These are phyloP conservation scores for Termitomyces sp. DNA, from an alignment of 768 basidiomycete genomes.

Conservation along the genomic window DNA sequence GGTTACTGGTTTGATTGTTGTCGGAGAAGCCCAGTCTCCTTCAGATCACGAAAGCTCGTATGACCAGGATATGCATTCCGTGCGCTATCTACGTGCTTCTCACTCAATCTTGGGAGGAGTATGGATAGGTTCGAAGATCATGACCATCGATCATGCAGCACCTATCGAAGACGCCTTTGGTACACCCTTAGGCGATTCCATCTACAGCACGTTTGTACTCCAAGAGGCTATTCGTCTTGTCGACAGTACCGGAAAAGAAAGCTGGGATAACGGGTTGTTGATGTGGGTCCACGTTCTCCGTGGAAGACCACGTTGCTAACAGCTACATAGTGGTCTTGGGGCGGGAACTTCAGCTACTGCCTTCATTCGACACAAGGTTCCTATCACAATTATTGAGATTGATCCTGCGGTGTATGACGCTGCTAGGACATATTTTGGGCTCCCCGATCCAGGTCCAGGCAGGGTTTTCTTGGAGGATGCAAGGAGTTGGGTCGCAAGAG, in stretches of 20 bases:
- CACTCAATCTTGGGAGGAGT: slow-evolving; percentile 70
- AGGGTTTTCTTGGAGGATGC: slow-evolving; percentile 78
- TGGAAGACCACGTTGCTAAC: slow-evolving; percentile 7
- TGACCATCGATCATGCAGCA: slow-evolving; percentile 33
- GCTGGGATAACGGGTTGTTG: slow-evolving; percentile 52
- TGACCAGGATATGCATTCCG: slow-evolving; percentile 37
- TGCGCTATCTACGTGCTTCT: slow-evolving; percentile 57
- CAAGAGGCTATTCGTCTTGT: slow-evolving; percentile 83
- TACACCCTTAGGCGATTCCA: slow-evolving; percentile 62
- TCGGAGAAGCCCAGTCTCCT: slow-evolving; percentile 62
- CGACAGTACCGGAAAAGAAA: slow-evolving; percentile 35
- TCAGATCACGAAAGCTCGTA: slow-evolving; percentile 21
- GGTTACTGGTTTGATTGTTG: slow-evolving; percentile 76
- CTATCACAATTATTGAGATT: slow-evolving; percentile 86
- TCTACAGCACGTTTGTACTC: slow-evolving; percentile 79
- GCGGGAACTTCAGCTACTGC: slow-evolving; percentile 76
- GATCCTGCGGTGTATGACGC: slow-evolving; percentile 88
- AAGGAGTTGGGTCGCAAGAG: slow-evolving; percentile 55
- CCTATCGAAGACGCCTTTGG: slow-evolving; percentile 48
- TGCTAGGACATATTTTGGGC: slow-evolving; percentile 72
- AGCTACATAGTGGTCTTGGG: slow-evolving; percentile 70
- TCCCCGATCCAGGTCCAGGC: slow-evolving; percentile 56
- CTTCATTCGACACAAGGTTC: slow-evolving; percentile 62
- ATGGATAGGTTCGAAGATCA: slow-evolving; percentile 61
- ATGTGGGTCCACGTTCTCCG: slow-evolving; percentile 47